phyloP scores from a whole-genome alignment of 768 basidiomycete genomes.

The Lentinula lateritia region DNA sequence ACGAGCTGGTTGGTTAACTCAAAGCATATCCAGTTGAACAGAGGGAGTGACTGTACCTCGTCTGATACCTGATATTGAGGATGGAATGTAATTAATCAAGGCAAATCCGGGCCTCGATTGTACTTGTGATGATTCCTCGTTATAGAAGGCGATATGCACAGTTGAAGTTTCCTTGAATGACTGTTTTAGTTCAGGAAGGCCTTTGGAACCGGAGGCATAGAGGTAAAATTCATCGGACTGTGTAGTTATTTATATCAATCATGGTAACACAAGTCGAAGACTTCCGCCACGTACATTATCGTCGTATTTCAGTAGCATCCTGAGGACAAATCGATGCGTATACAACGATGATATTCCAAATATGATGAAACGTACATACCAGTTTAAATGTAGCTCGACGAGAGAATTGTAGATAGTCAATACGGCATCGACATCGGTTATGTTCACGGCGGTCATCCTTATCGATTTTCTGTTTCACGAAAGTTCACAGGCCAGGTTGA shows the following conservation, averaged over 20 bases:
- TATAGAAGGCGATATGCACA: constrained; percentile 42
- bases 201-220: constrained; percentile 32
- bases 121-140: constrained; percentile 27
- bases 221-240: constrained; percentile 35
- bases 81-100: constrained; percentile 41
- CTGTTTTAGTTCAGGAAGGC: constrained; percentile 41
- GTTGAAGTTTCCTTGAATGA: constrained; percentile 31
- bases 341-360: background rate
- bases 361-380: constrained; percentile 11
- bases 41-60: constrained; percentile 17
- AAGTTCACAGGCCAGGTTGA: background rate
- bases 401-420: constrained; percentile 15
- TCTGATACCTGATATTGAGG: constrained; percentile 30
- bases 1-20: constrained; percentile 25
- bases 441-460: background rate
- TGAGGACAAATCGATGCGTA: background rate
- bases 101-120: constrained; percentile 28
- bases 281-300: constrained; percentile 3
- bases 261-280: background rate
- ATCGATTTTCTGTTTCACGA: background rate
- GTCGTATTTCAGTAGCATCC: background rate
- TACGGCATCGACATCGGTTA: constrained; percentile 3
- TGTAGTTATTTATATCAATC: background rate
- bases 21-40: background rate
- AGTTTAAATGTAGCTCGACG: constrained; percentile 13